A percentile compares a stretch with the other conserved stretches of the same genome.
Conservation (phyloP, 306 rosid species). For the Rosa persica region DNA sequence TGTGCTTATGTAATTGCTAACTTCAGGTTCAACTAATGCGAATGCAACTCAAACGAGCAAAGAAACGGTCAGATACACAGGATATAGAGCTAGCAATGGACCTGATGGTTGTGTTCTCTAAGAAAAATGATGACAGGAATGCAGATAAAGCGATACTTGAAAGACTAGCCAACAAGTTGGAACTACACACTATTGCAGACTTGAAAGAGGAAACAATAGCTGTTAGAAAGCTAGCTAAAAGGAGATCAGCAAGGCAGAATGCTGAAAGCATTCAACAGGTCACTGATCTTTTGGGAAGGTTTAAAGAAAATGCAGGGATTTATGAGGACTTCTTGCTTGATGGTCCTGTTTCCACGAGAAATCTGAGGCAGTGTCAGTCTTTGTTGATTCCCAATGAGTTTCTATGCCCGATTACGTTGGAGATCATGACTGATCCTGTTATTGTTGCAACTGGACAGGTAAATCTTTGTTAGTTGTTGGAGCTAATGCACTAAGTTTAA, state of each 20-base stretch:
- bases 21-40: conserved; percentile 81
- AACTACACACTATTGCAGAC: conserved; percentile 60
- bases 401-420: conserved; percentile 81
- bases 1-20: conserved; percentile 18
- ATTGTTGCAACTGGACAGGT: conserved; percentile 90
- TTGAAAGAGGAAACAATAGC: conserved; percentile 64
- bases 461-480: conserved; percentile 13
- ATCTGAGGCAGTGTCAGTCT: conserved; percentile 49
- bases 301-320: conserved; percentile 58
- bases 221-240: conserved; percentile 47
- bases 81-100: conserved; percentile 97
- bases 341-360: conserved; percentile 45
- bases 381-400: conserved; percentile 82
- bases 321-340: conserved; percentile 42
- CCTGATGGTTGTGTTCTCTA: conserved; percentile 69
- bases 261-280: conserved; percentile 53
- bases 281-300: conserved; percentile 56
- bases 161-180: conserved; percentile 73
- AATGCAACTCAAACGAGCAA: conserved; percentile 69
- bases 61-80: conserved; percentile 70
- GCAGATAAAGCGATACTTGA: conserved; percentile 67
- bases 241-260: conserved; percentile 46
- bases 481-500: neutral
- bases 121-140: conserved; percentile 52
- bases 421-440: conserved; percentile 91